Conservation (phyloP, 148 eudicot species). For the Fagopyrum esculentum region DNA sequence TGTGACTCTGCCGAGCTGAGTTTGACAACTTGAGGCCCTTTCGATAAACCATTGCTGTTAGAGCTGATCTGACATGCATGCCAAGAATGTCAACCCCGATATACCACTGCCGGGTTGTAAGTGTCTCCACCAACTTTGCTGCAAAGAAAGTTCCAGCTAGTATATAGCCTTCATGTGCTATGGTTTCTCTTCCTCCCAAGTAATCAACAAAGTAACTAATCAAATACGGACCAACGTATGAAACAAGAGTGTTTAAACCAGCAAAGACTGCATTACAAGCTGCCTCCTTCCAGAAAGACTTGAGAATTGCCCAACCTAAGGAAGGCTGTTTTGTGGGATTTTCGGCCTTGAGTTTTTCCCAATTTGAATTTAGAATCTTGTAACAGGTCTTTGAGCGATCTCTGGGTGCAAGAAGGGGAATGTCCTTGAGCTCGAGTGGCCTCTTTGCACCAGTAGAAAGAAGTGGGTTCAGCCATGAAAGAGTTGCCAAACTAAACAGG, state of each 20-base stretch:
- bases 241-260: slow-evolving; percentile 60
- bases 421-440: slow-evolving; percentile 83
- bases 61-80: slow-evolving; percentile 83
- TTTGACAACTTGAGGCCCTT: slow-evolving; percentile 82
- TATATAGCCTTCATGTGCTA: slow-evolving; percentile 77
- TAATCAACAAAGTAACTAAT: slow-evolving; percentile 90
- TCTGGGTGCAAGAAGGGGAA: slow-evolving; percentile 81
- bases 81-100: slow-evolving; percentile 80
- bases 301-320: slow-evolving; percentile 70
- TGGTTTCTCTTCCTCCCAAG: slow-evolving; percentile 56
- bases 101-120: slow-evolving; percentile 77
- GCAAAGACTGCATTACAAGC: slow-evolving; percentile 77
- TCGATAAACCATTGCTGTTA: slow-evolving; percentile 76
- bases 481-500: slow-evolving; percentile 64
- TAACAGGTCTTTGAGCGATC: slow-evolving; percentile 80
- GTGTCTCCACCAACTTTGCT: slow-evolving; percentile 78
- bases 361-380: slow-evolving; percentile 60
- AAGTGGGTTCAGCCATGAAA: slow-evolving; percentile 93
- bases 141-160: slow-evolving; percentile 69
- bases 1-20: slow-evolving; percentile 70
- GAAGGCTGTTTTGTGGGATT: slow-evolving; percentile 53
- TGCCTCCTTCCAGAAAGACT: slow-evolving; percentile 83
- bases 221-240: slow-evolving; percentile 93
- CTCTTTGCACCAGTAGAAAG: slow-evolving; percentile 82
- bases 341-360: slow-evolving; percentile 72